These are phyloP conservation scores for Bryopsis sp. DNA, from an alignment of 139 green algal species.

Conservation along the genomic window DNA sequence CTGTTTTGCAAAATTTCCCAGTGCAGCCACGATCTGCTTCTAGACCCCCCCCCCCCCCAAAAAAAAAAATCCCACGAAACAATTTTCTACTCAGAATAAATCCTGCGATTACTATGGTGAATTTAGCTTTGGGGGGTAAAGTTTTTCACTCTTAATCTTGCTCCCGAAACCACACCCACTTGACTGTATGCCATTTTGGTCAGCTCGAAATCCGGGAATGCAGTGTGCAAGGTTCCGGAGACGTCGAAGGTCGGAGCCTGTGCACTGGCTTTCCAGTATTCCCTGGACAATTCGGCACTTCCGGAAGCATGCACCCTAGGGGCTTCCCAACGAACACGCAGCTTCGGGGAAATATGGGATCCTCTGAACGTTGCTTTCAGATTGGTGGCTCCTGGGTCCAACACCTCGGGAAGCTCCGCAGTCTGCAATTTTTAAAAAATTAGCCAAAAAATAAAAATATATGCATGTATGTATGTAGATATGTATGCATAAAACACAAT, in stretches of 20 bases:
- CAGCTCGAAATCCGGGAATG: conserved; percentile 24
- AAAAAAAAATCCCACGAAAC: too few relatives aligned
- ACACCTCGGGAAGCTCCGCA: conserved; percentile 4
- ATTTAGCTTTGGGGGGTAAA: too few relatives aligned
- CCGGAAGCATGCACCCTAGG: conserved; percentile 17
- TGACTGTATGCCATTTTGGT: conserved; percentile 41
- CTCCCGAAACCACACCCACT: background rate
- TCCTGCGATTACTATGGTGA: too few relatives aligned
- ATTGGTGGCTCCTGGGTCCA: conserved; percentile 6
- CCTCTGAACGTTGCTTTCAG: background rate
- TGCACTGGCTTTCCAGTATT: conserved; percentile 19
- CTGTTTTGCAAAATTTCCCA: too few relatives aligned
- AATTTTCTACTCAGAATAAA: too few relatives aligned
- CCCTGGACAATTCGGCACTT: conserved; percentile 25
- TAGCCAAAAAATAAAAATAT: too few relatives aligned
- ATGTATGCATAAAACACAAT: too few relatives aligned
- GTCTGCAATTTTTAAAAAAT: background rate
- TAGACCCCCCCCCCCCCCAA: too few relatives aligned
- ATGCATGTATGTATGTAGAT: too few relatives aligned
- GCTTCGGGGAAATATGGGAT: background rate
- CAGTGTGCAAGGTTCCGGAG: conserved; percentile 28
- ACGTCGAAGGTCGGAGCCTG: conserved; percentile 34
- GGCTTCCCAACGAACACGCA: conserved; percentile 1
- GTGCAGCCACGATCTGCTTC: too few relatives aligned
- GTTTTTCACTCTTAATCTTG: background rate